Conservation (phyloP, 148 eudicot genomes). For the Arctostaphylos glauca region DNA sequence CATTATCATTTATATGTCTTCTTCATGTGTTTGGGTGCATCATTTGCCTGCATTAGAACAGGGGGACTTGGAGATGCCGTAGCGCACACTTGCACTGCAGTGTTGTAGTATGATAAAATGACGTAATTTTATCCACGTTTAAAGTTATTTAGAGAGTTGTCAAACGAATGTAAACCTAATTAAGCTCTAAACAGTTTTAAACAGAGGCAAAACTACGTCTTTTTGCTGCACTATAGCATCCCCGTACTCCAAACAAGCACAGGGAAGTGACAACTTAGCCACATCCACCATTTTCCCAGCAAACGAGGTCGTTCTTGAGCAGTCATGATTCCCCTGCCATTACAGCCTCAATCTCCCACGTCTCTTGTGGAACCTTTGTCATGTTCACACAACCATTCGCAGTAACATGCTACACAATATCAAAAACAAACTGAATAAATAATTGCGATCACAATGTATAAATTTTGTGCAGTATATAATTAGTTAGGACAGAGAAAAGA, state of each 20-base stretch:
- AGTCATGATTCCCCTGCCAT: slow-evolving; percentile 96
- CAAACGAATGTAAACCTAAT: too few relatives aligned
- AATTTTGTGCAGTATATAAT: neutral
- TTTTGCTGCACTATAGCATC: too few relatives aligned
- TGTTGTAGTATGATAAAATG: too few relatives aligned
- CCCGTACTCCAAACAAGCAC: neutral
- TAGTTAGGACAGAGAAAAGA: neutral
- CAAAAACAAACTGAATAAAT: neutral
- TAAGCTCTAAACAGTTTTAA: too few relatives aligned
- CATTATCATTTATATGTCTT: neutral
- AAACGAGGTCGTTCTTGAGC: slow-evolving; percentile 22
- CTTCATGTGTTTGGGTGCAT: neutral
- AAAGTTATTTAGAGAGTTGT: too few relatives aligned
- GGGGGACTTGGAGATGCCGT: neutral
- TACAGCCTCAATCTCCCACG: slow-evolving; percentile 79
- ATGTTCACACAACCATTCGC: slow-evolving; percentile 77
- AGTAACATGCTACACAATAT: slow-evolving; percentile 47
- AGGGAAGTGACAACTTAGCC: neutral
- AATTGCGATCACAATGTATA: neutral
- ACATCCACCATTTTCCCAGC: slow-evolving; percentile 21
- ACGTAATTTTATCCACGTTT: too few relatives aligned
- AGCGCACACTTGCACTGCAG: too few relatives aligned
- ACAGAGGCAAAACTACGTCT: too few relatives aligned
- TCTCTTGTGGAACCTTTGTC: slow-evolving; percentile 81
- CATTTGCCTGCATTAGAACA: neutral